phyloP scores from a whole-genome alignment of 176 grass and related monocot species.

The Oryza glaberrima region DNA sequence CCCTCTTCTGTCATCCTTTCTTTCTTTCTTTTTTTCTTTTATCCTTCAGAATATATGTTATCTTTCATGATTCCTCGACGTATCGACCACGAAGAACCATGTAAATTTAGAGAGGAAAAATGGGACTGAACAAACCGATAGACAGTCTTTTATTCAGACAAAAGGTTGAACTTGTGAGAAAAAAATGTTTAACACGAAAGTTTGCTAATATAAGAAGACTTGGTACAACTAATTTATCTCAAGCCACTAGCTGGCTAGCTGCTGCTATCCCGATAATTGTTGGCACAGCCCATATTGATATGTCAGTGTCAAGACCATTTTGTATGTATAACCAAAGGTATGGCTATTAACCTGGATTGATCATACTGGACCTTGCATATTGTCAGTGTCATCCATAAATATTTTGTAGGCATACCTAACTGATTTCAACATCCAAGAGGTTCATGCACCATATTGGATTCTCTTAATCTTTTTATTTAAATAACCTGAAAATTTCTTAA shows the following conservation, averaged over 20 bases:
- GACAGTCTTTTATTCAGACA: not conserved
- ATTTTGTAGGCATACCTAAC: conserved; percentile 26
- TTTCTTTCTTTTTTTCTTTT: not conserved
- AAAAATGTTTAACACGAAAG: not conserved
- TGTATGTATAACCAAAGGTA: not conserved
- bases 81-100: not conserved
- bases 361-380: not conserved
- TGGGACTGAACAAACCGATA: not conserved
- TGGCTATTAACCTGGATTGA: not conserved
- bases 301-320: conserved; percentile 6
- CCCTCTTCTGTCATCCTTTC: not conserved
- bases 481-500: not conserved
- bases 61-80: conserved; percentile 10
- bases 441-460: not conserved
- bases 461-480: not conserved
- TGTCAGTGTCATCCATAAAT: conserved; percentile 6
- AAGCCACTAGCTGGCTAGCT: not conserved
- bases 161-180: not conserved
- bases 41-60: not conserved
- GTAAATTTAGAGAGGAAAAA: not conserved
- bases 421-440: not conserved
- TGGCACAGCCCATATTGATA: not conserved
- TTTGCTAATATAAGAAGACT: not conserved
- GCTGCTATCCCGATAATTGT: conserved; percentile 15
- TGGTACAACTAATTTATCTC: not conserved